Base-by-base conservation (phyloP, 1,284 basidiomycete species). In the Binderoboletus segoi region DNA sequence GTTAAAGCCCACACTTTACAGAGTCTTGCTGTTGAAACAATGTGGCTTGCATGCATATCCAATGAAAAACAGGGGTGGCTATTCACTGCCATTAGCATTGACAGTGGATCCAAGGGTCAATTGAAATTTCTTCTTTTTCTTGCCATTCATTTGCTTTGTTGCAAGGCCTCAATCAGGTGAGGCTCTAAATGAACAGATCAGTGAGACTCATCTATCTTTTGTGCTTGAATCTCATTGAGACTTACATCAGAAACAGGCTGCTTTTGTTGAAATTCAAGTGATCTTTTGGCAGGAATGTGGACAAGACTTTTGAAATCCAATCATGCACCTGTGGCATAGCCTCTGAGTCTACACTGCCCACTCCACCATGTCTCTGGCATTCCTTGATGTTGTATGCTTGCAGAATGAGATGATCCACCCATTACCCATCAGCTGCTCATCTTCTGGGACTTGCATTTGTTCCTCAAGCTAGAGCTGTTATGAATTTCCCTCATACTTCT, bases 21-120 rank as follows among this genome's bases (percentile, higher is more conserved):
- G 23, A 3, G 33, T 11, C 6, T 23, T 12, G 2, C 24, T 37
- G 2, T 56, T 13, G 16, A 61, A 61, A 48, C 57, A 61, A 0
- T 3, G 12, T 0, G 51, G 53, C 8, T 48, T 57, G 1, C 0
- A 10, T 2, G 7, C 11, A n/a, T 47, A 54, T 13, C 44, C 53
- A 40, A 58, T 44, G 15, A 55, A 58, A 6, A 54, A 15, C 1
- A 43, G 6, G 1, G 26, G 20, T 2, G 33, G 4, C 18, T 51
- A 54, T 12, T 54, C 40, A 23, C 23, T 51, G 1, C 56, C 53
- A 54, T 58, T 32, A 13, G 48, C 52, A 54, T 58, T 58, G 15
- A 48, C 54, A 2, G 44, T 43, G 15, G 55, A 1, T 4, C 38
- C 40, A 7, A 58, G 15, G 0, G 44, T 54, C 8, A 54, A 38